Conservation (phyloP, 1,139 yeast species). For the Suhomyces kunorum region DNA sequence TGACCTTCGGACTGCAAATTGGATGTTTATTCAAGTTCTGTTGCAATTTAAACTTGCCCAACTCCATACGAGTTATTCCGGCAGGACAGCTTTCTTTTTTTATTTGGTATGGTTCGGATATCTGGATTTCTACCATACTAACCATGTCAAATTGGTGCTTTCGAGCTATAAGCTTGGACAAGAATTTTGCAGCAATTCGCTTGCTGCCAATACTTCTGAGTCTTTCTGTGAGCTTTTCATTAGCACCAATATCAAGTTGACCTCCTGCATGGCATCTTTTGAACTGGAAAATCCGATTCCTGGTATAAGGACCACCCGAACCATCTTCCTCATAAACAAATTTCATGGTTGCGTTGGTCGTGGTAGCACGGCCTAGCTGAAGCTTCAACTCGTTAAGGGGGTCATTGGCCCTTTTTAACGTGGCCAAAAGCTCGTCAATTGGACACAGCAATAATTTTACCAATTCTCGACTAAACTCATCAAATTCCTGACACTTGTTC, state of each 20-base stretch:
- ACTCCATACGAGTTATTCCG: not conserved
- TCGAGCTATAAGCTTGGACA: constrained; percentile 44
- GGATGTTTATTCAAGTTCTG: not conserved
- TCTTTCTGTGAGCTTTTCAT: constrained; percentile 37
- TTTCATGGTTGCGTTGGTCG: constrained; percentile 30
- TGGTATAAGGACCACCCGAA: constrained; percentile 58
- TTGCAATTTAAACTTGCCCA: not conserved
- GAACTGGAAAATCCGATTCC: constrained; percentile 46
- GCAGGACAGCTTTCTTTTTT: not conserved
- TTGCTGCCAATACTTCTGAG: constrained; percentile 44
- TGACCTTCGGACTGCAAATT: not conserved
- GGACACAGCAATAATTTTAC: constrained; percentile 46
- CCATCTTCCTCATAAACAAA: constrained; percentile 62
- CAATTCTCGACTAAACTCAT: constrained; percentile 42
- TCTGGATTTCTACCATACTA: constrained; percentile 58
- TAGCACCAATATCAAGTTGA: constrained; percentile 22
- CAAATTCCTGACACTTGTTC: constrained; percentile 36
- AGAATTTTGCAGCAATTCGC: constrained; percentile 41
- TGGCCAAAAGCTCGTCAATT: constrained; percentile 9
- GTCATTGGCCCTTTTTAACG: not conserved
- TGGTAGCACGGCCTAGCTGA: constrained; percentile 58
- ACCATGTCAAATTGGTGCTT: constrained; percentile 49
- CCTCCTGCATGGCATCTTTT: constrained; percentile 13
- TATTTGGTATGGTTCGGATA: constrained; percentile 39
- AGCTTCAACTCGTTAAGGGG: constrained; percentile 22